Evolutionary conservation across 2,329 filamentous ascomycete genomes (phyloP).

Genomic region (Trichoderma sp.): DNA sequence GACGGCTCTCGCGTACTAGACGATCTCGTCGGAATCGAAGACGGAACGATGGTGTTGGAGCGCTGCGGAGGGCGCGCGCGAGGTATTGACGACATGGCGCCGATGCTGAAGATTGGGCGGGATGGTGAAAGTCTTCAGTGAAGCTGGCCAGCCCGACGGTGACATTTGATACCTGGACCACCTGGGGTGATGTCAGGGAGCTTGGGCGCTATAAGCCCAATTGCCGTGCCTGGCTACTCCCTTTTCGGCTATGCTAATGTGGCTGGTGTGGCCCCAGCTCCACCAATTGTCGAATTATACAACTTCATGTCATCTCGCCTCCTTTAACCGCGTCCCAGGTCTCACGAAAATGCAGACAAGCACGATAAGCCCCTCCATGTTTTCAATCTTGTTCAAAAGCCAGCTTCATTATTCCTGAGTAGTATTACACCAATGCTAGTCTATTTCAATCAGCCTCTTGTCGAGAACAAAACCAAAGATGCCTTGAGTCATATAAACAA

Average conservation of each 20-base stretch:
- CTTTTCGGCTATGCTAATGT: neutral
- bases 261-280: slow-evolving; percentile 6
- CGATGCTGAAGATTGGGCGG: neutral
- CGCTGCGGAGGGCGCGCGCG: slow-evolving; percentile 52
- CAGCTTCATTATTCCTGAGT: slow-evolving; percentile 1
- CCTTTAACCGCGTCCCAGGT: neutral
- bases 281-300: neutral
- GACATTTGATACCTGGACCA: slow-evolving; percentile 4
- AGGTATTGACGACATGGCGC: slow-evolving; percentile 31
- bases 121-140: slow-evolving; percentile 4
- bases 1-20: slow-evolving; percentile 27
- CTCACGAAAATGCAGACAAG: neutral
- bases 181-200: slow-evolving; percentile 24
- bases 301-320: neutral
- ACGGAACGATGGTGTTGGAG: slow-evolving; percentile 27
- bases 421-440: slow-evolving; percentile 19
- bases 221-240: slow-evolving; percentile 24
- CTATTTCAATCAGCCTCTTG: slow-evolving; percentile 6
- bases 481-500: slow-evolving; percentile 21
- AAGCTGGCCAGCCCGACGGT: slow-evolving; percentile 3
- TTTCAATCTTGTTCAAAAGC: neutral
- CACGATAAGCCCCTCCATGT: neutral
- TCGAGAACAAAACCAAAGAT: slow-evolving; percentile 19
- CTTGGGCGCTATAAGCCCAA: slow-evolving; percentile 18
- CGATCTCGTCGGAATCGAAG: slow-evolving; percentile 31